Evolutionary conservation across 1,284 basidiomycete species (phyloP).

Genomic region (Apiotrichum siamense): DNA sequence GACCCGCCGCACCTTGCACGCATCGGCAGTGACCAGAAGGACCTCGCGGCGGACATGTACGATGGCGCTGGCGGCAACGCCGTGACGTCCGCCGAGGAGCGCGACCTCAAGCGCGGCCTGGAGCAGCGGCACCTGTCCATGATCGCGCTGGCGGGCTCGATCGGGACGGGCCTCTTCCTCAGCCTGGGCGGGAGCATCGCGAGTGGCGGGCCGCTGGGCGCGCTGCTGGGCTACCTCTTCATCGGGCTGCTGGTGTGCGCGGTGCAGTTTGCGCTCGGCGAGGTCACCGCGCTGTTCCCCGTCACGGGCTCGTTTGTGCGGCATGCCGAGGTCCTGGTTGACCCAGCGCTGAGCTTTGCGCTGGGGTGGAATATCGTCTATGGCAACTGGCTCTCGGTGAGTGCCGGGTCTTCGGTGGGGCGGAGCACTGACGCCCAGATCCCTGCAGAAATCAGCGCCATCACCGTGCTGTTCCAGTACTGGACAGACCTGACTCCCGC

Average conservation of each 20-base stretch:
- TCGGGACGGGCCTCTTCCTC: slow-evolving; percentile 66
- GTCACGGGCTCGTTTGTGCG: slow-evolving; percentile 27
- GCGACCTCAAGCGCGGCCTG: slow-evolving; percentile 22
- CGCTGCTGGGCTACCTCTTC: slow-evolving; percentile 18
- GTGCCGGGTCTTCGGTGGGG: not conserved
- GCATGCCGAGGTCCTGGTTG: slow-evolving; percentile 23
- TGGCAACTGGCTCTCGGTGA: slow-evolving; percentile 23
- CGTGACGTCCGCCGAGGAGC: no score
- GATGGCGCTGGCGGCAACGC: no score
- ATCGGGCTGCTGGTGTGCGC: slow-evolving; percentile 25
- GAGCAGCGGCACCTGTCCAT: slow-evolving; percentile 28
- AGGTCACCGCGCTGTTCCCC: slow-evolving; percentile 23
- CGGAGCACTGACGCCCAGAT: slow-evolving; percentile 2
- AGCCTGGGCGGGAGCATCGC: slow-evolving; percentile 59
- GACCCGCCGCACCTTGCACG: no score
- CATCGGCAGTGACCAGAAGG: no score
- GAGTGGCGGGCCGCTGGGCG: slow-evolving; percentile 45
- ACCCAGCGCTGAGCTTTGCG: slow-evolving; percentile 31
- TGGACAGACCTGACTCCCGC: slow-evolving; percentile 19
- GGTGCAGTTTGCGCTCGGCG: slow-evolving; percentile 25
- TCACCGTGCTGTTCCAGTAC: slow-evolving; percentile 23
- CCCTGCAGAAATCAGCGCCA: slow-evolving; percentile 23
- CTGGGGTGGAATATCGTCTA: slow-evolving; percentile 34
- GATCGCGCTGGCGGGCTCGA: slow-evolving; percentile 30
- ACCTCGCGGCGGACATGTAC: no score